Evolutionary conservation across 2,329 filamentous ascomycete species (phyloP).

Genomic region (Cordyceps javanica): DNA sequence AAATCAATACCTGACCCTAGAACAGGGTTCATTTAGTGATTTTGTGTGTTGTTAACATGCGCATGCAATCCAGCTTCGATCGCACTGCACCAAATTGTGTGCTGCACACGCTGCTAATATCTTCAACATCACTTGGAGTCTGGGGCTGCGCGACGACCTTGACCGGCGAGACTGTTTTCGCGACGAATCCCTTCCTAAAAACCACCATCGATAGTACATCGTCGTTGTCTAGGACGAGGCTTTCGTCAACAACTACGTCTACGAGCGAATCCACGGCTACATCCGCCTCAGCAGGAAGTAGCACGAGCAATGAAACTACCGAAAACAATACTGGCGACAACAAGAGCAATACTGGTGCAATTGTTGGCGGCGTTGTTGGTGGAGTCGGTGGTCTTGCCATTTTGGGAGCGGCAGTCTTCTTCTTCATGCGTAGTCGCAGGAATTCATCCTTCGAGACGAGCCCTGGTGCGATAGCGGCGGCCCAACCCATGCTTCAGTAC

Average conservation of each 20-base stretch:
- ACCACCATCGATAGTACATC: background rate
- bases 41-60: background rate
- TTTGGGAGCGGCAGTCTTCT: slow-evolving; percentile 1
- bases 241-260: background rate
- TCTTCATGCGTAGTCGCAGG: slow-evolving; percentile 5
- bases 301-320: background rate
- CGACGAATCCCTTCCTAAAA: background rate
- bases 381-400: slow-evolving; percentile 3
- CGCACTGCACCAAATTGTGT: background rate
- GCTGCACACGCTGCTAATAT: background rate
- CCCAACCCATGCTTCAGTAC: slow-evolving; percentile 2
- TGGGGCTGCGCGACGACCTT: background rate
- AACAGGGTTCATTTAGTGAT: background rate
- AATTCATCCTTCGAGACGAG: background rate
- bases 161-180: background rate
- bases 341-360: background rate
- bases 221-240: background rate
- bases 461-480: background rate
- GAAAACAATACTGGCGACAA: background rate
- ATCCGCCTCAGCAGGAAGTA: background rate
- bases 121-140: background rate
- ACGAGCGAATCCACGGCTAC: background rate
- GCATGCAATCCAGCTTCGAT: background rate
- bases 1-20: background rate
- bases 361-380: slow-evolving; percentile 9